A percentile compares a stretch with the other conserved stretches of the same genome.
These are phyloP conservation scores for Macaranga tanarius DNA, from an alignment of 441 rosid genomes.

Conservation along the genomic window DNA sequence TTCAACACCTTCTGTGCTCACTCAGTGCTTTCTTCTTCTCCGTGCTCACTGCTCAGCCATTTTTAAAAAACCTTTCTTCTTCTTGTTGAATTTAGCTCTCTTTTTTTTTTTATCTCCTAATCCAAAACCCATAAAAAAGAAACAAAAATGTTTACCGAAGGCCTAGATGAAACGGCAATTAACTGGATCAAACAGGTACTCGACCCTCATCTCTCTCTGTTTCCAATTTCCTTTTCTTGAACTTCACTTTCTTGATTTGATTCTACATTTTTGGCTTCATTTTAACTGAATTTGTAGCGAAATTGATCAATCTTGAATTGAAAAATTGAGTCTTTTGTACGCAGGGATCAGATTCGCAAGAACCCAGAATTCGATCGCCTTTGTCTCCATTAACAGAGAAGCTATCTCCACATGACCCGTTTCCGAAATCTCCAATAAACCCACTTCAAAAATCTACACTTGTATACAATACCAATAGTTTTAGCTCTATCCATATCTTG, in stretches of 20 bases:
- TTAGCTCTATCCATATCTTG: constrained; percentile 42
- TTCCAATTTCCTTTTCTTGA: not conserved
- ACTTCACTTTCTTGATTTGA: not conserved
- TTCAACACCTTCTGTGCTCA: not conserved
- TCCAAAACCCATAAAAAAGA: not conserved
- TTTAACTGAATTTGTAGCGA: not conserved
- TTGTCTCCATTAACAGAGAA: constrained; percentile 49
- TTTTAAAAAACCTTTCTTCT: not conserved
- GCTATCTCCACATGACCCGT: constrained; percentile 36
- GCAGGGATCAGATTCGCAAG: constrained; percentile 50
- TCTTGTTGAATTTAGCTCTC: not conserved
- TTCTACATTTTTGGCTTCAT: not conserved
- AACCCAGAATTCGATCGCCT: constrained; percentile 62
- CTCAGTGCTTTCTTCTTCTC: not conserved
- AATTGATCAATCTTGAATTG: not conserved
- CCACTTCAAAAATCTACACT: constrained; percentile 54
- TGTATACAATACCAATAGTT: constrained; percentile 29
- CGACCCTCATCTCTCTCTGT: not conserved
- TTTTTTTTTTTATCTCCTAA: constrained; percentile 12
- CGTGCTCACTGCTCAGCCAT: not conserved
- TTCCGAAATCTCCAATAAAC: constrained; percentile 23
- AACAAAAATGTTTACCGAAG: constrained; percentile 52
- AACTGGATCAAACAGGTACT: constrained; percentile 71
- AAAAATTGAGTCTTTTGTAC: not conserved
- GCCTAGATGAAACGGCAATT: constrained; percentile 61